Evolutionary conservation across 441 rosid species (phyloP).

Genomic region (Pelargonium cotyledonis): DNA sequence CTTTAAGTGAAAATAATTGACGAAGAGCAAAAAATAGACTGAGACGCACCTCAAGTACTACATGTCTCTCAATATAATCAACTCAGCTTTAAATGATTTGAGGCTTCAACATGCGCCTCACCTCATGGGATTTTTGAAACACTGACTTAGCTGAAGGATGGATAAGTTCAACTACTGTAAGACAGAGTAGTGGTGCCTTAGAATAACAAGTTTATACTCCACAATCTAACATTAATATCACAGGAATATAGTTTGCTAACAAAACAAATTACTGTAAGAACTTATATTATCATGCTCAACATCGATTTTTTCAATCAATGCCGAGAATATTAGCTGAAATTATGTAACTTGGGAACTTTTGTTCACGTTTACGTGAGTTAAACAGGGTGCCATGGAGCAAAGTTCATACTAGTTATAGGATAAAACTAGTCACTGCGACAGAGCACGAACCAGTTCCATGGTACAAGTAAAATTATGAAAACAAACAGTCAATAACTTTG

Average conservation of each 20-base stretch:
- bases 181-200: background rate
- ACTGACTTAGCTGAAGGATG: background rate
- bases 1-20: too few species aligned
- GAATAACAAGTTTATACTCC: background rate
- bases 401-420: background rate
- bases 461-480: background rate
- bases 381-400: background rate
- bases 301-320: background rate
- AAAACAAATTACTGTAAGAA: background rate
- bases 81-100: too few species aligned
- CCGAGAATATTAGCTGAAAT: background rate
- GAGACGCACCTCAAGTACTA: too few species aligned
- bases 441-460: background rate
- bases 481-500: slow-evolving; percentile 3
- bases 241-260: background rate
- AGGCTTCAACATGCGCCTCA: too few species aligned
- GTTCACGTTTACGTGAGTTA: background rate
- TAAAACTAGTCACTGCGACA: background rate
- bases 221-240: background rate
- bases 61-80: too few species aligned
- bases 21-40: too few species aligned
- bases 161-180: background rate
- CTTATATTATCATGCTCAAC: background rate
- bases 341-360: too few species aligned
- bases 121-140: background rate